Evolutionary conservation across 208 protist genomes (phyloP), one percentile per base, ranked within the genome.

Genomic region (Wallacemonas sp.): DNA sequence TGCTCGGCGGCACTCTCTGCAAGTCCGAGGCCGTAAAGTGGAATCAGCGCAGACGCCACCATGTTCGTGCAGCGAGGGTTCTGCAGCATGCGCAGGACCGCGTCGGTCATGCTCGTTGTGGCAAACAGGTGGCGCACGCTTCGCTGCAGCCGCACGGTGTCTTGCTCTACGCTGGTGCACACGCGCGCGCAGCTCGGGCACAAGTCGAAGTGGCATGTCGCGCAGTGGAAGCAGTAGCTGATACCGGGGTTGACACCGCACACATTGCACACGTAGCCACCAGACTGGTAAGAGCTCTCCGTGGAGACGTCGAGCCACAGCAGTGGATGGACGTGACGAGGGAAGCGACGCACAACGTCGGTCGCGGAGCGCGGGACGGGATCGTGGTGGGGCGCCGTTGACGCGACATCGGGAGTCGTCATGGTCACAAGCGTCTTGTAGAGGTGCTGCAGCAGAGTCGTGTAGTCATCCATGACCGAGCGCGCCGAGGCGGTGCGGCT

Each of bases 101-200:
- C 71, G 1, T 45, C 36, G 19, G 53, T 32, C 64, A 69, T 69
- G 41, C 48, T 38, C 1, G 13, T 21, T 26, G 66, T 69, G 17
- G 39, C 55, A 12, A 85, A 45, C 45, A 76, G 55, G 32, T 72
- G 60, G 55, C 80, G 83, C 45, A 74, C 71, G 30, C 75, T 73
- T 3, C 85, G 74, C 41, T 75, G 74, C 30, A 71, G 21, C 19
- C 88, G 75, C 59, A 59, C 17, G 15, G 34, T 48, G 54, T 81
- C 70, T 59, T 90, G 73, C 41, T 67, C 67, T 26, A 75, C 27
- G 3, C 66, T 83, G 2, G 83, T 32, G 12, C 61, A 58, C 66
- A 83, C 81, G 10, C 75, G 63, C n/a, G 76, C 74, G 77, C 89
- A 94, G 37, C 42, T 63, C 19, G 85, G 57, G 61, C 89, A 94